Evolutionary conservation across 495 filamentous ascomycete genomes (phyloP).

Genomic region (Jackrogersella multiformis): DNA sequence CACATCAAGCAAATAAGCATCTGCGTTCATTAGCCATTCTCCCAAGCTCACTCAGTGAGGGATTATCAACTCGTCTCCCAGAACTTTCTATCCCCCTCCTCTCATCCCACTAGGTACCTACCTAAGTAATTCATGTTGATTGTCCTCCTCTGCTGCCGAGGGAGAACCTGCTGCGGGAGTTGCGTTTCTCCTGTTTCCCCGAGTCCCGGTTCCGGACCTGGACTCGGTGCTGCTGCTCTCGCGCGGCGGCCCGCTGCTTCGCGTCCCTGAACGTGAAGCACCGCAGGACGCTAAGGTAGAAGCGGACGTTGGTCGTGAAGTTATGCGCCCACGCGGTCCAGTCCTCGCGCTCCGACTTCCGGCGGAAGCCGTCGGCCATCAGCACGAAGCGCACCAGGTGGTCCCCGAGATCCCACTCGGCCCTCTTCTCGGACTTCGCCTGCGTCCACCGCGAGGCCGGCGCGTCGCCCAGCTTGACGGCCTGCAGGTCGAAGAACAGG

Average conservation of each 20-base stretch:
- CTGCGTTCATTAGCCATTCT: neutral
- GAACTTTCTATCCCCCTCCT: neutral
- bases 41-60: neutral
- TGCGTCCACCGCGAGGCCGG: slow-evolving; percentile 19
- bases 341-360: slow-evolving; percentile 25
- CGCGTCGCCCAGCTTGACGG: slow-evolving; percentile 40
- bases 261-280: slow-evolving; percentile 37
- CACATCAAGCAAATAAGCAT: neutral
- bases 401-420: slow-evolving; percentile 39
- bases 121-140: neutral
- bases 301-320: slow-evolving; percentile 31
- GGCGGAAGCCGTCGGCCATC: slow-evolving; percentile 32
- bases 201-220: neutral
- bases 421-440: slow-evolving; percentile 17
- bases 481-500: slow-evolving; percentile 43
- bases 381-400: slow-evolving; percentile 41
- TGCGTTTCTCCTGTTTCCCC: neutral
- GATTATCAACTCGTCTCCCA: neutral
- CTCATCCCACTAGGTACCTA: no score
- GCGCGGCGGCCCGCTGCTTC: slow-evolving; percentile 26
- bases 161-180: slow-evolving; percentile 26
- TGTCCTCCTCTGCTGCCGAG: slow-evolving; percentile 13
- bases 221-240: slow-evolving; percentile 1
- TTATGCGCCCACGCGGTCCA: slow-evolving; percentile 28
- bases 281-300: slow-evolving; percentile 41